Evolutionary conservation across 1,284 basidiomycete species (phyloP), one percentile per base, ranked within the genome.

Genomic region (Spongiforma sp.): DNA sequence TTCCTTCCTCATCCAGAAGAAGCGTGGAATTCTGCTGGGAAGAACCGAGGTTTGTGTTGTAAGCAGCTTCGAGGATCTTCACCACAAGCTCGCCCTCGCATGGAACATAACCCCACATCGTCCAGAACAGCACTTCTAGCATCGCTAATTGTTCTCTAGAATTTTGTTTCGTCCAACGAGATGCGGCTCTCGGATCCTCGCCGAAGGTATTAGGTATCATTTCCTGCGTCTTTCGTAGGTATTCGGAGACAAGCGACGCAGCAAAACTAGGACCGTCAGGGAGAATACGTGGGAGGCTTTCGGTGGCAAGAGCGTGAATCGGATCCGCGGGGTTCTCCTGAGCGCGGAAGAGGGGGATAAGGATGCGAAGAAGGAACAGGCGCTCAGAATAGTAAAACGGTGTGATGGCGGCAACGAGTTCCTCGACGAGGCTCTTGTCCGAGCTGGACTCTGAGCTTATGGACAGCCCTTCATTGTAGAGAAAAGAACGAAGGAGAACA

Each of bases 71-170:
- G 72, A 89, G 88, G 34, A 95, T 82, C 60, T 79, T 78, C 63
- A 85, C 80, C 33, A 93, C 87, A 62, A 91, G 75, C 3, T 82
- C 77, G 4, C 90, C 90, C 41, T 82, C 83, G 68, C 92, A 89
- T 0, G 89, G 79, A 10, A 88, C 86, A 64, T 88, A 89, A n/a
- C 86, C 88, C 87, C 91, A 95, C 86, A 94, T 89, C 4, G 89
- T 84, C 85, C 93, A 93, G 75, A 96, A 96, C 36, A 95, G 81
- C 39, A 94, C 86, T 71, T 96, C 95, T 54, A 96, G 80, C 28
- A 95, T 75, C 11, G 89, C 88, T 34, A 95, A 81, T 72, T 96
- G 94, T 74, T 95, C 92, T 71, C 86, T 87, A 24, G 87, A 75
- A 69, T 89, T 90, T 73, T 94, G 93, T 75, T 93, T 94, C 24